Conservation (phyloP, 164 flowering plant genomes). For the Aristolochia contorta region DNA sequence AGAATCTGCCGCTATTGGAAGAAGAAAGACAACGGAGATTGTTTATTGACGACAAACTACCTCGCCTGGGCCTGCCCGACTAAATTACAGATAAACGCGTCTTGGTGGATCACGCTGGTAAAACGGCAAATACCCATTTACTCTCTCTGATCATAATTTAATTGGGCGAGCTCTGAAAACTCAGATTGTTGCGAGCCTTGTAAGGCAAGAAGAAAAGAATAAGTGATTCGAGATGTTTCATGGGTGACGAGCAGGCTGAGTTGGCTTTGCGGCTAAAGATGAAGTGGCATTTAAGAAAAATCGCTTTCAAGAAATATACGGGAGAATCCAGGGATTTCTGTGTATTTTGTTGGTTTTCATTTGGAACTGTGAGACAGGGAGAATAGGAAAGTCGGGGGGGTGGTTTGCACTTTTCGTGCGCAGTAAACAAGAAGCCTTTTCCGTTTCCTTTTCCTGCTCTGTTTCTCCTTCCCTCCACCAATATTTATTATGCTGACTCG, state of each 20-base stretch:
- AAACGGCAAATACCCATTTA: too few relatives aligned
- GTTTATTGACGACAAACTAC: too few relatives aligned
- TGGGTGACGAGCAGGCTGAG: not conserved
- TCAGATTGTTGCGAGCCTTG: not conserved
- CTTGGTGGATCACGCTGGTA: too few relatives aligned
- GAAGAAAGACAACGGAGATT: too few relatives aligned
- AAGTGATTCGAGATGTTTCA: too few relatives aligned
- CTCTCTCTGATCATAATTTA: too few relatives aligned
- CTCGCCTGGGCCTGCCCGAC: too few relatives aligned
- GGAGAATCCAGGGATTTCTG: conserved; percentile 23
- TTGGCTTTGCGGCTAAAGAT: not conserved
- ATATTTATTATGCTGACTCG: too few relatives aligned
- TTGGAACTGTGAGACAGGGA: conserved; percentile 17
- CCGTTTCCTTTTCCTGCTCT: conserved; percentile 7
- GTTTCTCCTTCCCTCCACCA: conserved; percentile 4
- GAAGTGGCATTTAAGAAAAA: conserved; percentile 1
- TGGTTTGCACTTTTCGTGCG: not conserved
- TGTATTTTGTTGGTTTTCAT: conserved; percentile 24
- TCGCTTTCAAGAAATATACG: conserved; percentile 28
- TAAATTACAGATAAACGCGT: too few relatives aligned
- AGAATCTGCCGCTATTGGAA: too few relatives aligned
- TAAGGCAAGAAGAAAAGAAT: not conserved
- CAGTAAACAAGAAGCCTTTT: not conserved
- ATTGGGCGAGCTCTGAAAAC: too few relatives aligned
- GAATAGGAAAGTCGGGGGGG: not conserved